Evolutionary conservation across 352 stramenopile genomes (phyloP), one percentile per base, ranked within the genome.

Genomic region (Phytophthora pseudosyringae): DNA sequence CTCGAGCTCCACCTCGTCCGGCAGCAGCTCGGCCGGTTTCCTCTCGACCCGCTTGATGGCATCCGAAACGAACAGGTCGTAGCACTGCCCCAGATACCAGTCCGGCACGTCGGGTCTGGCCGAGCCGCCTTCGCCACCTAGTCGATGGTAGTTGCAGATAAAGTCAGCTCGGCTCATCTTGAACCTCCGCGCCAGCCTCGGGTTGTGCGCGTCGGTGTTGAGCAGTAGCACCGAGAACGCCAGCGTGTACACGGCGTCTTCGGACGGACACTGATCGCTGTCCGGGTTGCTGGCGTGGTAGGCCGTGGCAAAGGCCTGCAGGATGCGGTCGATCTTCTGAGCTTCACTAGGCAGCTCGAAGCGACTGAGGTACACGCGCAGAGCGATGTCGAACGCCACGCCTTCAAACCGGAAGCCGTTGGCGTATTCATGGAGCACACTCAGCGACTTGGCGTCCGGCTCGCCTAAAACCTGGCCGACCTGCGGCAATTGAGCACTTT

Each of bases 271-370:
- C 25, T 84, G 53, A 13, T 56, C 59, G 56, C 78, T 83, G 53
- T 64, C 41, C 10, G 78, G 76, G 47, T 94, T 93, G 25, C 75
- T 80, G 1, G 45, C 31, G 50, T 82, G 88, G 45, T 86, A 94
- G 6, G 86, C 75, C 28, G 78, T 85, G 16, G 83, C 82, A 35
- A 94, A 93, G 6, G 86, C 86, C 44, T 94, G 80, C 3, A 94
- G 68, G 55, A 94, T 88, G n/a, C 86, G 80, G 68, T 94, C 86
- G 44, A 94, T 94, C 59, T 94, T 93, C 67, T 94, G 86, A 31
- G 86, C 86, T 67, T 94, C 86, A 44, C 78, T 73, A 4, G 83
- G 83, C 45, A 93, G 59, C 50, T 83, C 73, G 49, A 94, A 93
- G 33, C 81, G 78, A 32, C 80, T 77, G 3, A 94, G 74, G 47